Evolutionary conservation across 2,329 filamentous ascomycete species (phyloP), one percentile per base, ranked within the genome.

Genomic region (Neurospora sp.): DNA sequence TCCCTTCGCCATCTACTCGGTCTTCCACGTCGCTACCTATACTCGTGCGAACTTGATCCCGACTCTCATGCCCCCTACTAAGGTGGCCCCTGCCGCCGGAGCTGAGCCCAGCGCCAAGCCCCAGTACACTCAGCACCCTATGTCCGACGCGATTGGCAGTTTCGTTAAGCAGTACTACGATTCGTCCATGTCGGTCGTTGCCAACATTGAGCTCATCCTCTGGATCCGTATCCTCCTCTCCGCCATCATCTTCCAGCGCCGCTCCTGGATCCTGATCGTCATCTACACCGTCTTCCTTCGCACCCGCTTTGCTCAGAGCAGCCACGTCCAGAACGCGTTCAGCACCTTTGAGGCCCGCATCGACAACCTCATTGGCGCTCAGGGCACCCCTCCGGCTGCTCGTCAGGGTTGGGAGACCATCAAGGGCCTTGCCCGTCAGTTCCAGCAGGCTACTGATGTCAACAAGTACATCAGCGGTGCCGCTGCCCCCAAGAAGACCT

Each of bases 101-200:
- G 82, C 86, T 68, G 86, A 88, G 71, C 82, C 85, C 19, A 84
- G 82, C 73, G 84, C 86, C 72, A 91, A 88, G 82, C 83, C 84
- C 40, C 86, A 86, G 72, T 80, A 78, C 72, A 79, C 81, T 39
- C 82, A 81, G 75, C 87, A 85, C 80, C 89, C 89, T 62, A 82
- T 93, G 70, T 90, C 92, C 69, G 93, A 97, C 73, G 87, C 86
- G 75, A 97, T 99, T 80, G 93, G 93, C 76, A 87, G 86, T 77
- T 99, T 99, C 78, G 93, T 99, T 80, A 98, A 98, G 89, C 89
- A 93, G 80, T 97, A 98, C 87, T 99, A 99, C 79, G 96, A 99
- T 80, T 84, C 88, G 72, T 97, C 93, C 81, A 99, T 99, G 96
- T 92, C 91, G 70, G 84, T 98, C 72, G 96, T 99, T 39, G 91